These are phyloP conservation scores for Suillus weaverae DNA, from an alignment of 768 basidiomycete genomes.

Conservation along the genomic window DNA sequence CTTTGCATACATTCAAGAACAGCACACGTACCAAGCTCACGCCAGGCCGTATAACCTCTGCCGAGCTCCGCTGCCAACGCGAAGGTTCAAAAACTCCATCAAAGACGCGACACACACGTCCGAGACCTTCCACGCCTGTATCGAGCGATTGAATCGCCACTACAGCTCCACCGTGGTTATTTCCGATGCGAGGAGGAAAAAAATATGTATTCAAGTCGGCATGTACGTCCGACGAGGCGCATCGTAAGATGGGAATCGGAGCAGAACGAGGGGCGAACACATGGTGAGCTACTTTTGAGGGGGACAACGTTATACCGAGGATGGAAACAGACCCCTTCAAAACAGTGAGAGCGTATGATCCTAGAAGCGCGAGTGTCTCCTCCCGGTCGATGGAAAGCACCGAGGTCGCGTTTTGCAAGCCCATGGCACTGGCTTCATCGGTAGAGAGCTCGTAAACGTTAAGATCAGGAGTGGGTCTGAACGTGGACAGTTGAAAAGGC, in stretches of 20 bases:
- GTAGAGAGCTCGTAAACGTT: background rate
- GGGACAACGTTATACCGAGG: constrained; percentile 50
- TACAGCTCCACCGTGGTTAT: constrained; percentile 35
- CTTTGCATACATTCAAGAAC: constrained; percentile 42
- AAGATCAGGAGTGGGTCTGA: background rate
- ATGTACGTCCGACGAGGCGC: constrained; percentile 21
- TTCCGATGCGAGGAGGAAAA: constrained; percentile 16
- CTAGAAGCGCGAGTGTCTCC: constrained; percentile 56
- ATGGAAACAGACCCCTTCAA: constrained; percentile 61
- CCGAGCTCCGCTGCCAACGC: constrained; percentile 38
- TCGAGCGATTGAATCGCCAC: constrained; percentile 57
- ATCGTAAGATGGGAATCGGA: constrained; percentile 61
- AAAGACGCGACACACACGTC: constrained; percentile 60
- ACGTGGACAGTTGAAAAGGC: background rate
- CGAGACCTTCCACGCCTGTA: constrained; percentile 68
- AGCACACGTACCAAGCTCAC: constrained; percentile 47
- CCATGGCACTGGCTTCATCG: background rate
- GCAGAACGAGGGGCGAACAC: constrained; percentile 80
- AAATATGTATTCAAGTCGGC: constrained; percentile 1
- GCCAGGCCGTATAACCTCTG: constrained; percentile 14
- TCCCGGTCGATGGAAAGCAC: constrained; percentile 1
- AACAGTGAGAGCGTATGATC: constrained; percentile 60
- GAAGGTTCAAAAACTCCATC: constrained; percentile 61
- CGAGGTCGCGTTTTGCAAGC: background rate
- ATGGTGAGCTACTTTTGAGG: constrained; percentile 43